Conservation (phyloP, 768 basidiomycete genomes). For the Pleurotus salmoneostramineus region DNA sequence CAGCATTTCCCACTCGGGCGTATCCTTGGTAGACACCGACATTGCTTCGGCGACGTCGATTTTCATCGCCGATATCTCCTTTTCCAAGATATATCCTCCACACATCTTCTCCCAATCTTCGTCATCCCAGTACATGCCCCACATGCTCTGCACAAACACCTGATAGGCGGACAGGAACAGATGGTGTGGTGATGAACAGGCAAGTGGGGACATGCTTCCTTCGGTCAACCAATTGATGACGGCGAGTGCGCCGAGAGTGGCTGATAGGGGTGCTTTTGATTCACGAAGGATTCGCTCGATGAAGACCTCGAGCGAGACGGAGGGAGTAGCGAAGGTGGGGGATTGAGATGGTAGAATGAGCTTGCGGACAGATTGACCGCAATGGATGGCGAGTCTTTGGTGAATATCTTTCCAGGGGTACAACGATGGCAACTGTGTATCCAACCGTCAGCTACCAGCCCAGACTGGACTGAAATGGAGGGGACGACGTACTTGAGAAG, state of each 20-base stretch:
- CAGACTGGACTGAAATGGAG: background rate
- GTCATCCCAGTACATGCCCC: background rate
- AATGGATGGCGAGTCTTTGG: conserved; percentile 1
- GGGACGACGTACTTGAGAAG: background rate
- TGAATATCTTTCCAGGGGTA: conserved; percentile 1
- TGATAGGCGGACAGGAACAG: background rate
- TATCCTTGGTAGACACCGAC: background rate
- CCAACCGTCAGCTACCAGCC: background rate
- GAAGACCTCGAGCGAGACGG: background rate
- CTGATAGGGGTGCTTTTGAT: background rate
- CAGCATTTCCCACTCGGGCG: conserved; percentile 3
- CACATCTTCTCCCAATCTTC: background rate
- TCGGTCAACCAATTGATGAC: background rate
- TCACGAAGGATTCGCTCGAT: background rate
- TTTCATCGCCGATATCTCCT: background rate
- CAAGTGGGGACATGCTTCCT: background rate
- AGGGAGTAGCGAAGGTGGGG: background rate
- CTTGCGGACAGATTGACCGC: background rate
- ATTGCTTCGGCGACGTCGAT: background rate
- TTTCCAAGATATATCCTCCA: background rate
- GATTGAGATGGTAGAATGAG: background rate
- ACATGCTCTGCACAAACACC: background rate
- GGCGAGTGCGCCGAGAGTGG: background rate
- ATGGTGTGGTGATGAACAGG: background rate
- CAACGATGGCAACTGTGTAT: background rate